A percentile compares a stretch with the other conserved stretches of the same genome.
Conservation (phyloP, 2,329 filamentous ascomycete genomes). For the Shiraia sp. region DNA sequence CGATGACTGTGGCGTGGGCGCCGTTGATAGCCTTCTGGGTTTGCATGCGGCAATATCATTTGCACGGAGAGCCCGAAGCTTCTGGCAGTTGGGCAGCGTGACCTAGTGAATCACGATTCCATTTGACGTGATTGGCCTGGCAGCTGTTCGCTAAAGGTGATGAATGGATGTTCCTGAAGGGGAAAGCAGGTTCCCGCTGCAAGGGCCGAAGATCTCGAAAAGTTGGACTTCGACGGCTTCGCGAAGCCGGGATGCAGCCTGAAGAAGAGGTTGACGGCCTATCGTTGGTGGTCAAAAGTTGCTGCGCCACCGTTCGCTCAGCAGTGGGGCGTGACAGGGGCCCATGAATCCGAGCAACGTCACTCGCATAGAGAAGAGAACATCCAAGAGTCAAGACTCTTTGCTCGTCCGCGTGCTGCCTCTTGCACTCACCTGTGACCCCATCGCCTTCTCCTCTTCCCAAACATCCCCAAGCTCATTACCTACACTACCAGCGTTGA, state of each 20-base stretch:
- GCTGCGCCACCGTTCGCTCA: conserved; percentile 11
- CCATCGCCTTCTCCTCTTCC: conserved; percentile 4
- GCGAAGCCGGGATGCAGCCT: conserved; percentile 16
- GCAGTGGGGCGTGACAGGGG: conserved; percentile 3
- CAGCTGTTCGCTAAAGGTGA: conserved; percentile 6
- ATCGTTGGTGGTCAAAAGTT: conserved; percentile 16
- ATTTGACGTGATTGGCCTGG: conserved; percentile 18
- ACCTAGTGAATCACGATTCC: conserved; percentile 13
- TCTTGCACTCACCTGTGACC: conserved; percentile 10
- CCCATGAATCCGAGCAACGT: background rate
- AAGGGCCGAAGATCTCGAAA: conserved; percentile 31
- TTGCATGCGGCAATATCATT: conserved; percentile 4
- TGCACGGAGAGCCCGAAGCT: conserved; percentile 22
- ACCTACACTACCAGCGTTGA: conserved; percentile 15
- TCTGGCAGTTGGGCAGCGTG: conserved; percentile 19
- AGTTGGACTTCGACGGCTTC: conserved; percentile 14
- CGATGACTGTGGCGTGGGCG: too few relatives aligned
- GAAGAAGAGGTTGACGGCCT: conserved; percentile 6
- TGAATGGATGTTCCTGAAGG: conserved; percentile 26
- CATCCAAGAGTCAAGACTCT: conserved; percentile 11
- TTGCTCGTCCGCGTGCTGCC: conserved; percentile 9
- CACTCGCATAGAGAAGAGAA: conserved; percentile 3
- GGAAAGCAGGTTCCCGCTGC: conserved; percentile 34
- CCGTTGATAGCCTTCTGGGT: too few relatives aligned
- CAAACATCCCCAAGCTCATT: background rate